These are phyloP conservation scores for Bertia moriformis DNA, from an alignment of 2,329 filamentous ascomycete genomes.

Conservation along the genomic window DNA sequence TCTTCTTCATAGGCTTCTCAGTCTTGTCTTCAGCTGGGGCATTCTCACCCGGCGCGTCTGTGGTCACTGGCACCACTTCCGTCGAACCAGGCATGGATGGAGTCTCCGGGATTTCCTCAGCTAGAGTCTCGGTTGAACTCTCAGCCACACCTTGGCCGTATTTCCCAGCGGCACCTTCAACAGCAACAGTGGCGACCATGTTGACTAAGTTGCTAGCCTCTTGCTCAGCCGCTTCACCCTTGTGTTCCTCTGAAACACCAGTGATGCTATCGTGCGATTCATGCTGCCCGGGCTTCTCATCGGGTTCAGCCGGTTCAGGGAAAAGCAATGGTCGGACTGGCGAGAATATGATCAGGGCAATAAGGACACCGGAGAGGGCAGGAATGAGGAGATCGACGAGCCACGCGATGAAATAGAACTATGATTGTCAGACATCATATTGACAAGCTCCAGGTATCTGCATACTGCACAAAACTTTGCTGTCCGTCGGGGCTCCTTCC, in stretches of 20 bases:
- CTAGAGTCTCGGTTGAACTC: not conserved
- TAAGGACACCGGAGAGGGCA: conserved; percentile 24
- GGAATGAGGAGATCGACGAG: conserved; percentile 36
- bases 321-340: conserved; percentile 8
- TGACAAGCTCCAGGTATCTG: not conserved
- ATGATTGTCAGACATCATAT: not conserved
- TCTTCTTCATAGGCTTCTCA: conserved; percentile 62
- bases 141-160: not conserved
- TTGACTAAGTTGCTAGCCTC: not conserved
- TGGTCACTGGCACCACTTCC: not conserved
- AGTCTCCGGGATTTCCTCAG: not conserved
- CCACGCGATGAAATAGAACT: conserved; percentile 26
- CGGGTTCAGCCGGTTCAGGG: not conserved
- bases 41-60: not conserved
- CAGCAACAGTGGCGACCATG: not conserved
- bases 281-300: too few relatives aligned
- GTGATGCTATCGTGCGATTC: not conserved
- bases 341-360: conserved; percentile 37
- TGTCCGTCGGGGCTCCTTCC: conserved; percentile 40
- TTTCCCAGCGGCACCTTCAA: not conserved
- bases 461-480: conserved; percentile 32
- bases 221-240: not conserved
- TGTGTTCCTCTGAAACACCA: not conserved
- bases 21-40: conserved; percentile 47
- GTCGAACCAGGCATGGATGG: too few relatives aligned